Evolutionary conservation across 2,329 filamentous ascomycete genomes (phyloP), one percentile per base, ranked within the genome.

Genomic region (Raffaelea albimanens): DNA sequence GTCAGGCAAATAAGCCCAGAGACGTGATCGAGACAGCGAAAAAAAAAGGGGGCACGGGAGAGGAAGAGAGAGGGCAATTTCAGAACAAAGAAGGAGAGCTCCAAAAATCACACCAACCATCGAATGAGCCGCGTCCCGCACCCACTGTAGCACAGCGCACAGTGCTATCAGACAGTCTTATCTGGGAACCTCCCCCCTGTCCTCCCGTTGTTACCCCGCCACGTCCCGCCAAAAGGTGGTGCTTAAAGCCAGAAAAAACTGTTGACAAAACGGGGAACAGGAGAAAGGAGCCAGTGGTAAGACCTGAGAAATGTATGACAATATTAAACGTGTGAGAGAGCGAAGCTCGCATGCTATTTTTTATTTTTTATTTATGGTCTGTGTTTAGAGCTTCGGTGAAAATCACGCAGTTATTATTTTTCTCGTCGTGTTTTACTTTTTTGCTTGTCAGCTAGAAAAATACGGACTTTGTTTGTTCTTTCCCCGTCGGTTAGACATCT

Each of bases 381-480:
- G 25, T 13, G 7, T 29, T 29, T 29, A 29, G 25, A 29, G 25
- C 25, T 29, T 29, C 25, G 25, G 25, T 29, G 29, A 43, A 43
- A 43, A 33, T 43, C 42, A 43, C 42, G 42, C 42, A 43, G 42
- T 34, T 33, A 3, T 16, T 21, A 7, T 21, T 19, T n/a, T 16
- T 38, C 18, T 38, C 34, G 9, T 38, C 18, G 14, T 16, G n/a
- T 38, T 19, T 34, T 41, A 14, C 33, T 23, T 43, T 21, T 46
- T 42, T 48, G 36, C 41, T 23, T 46, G 5, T 23, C 33, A n/a
- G 22, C 18, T 29, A 53, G 51, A 51, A 49, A 51, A 49, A 45
- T 49, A 51, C 40, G 38, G 8, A 41, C 44, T 34, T 20, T 31
- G 23, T 40, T 22, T 40, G 9, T 21, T 9, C 5, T 42, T 22